A percentile compares a stretch with the other conserved stretches of the same genome.
Evolutionary conservation across 2,329 filamentous ascomycete species (phyloP).

Genomic region (Thelonectria olida): DNA sequence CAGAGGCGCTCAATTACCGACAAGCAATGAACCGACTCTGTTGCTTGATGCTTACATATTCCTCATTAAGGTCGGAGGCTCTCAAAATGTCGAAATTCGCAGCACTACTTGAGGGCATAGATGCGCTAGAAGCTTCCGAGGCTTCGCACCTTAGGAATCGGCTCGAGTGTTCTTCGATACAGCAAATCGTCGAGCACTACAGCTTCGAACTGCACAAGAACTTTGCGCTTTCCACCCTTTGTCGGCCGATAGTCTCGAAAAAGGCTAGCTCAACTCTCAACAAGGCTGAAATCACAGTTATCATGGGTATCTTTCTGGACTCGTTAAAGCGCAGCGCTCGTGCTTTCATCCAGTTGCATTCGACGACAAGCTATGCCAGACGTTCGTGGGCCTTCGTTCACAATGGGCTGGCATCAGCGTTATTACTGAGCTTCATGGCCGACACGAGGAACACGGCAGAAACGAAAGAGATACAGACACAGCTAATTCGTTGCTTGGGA

Average conservation of each 20-base stretch:
- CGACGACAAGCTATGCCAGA: conserved; percentile 22
- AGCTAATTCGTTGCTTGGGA: conserved; percentile 19
- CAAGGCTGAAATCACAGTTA: not conserved
- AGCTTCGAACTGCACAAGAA: conserved; percentile 21
- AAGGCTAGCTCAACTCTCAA: not conserved
- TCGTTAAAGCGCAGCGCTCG: conserved; percentile 17
- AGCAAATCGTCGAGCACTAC: conserved; percentile 24
- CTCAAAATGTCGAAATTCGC: not conserved
- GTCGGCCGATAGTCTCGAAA: conserved; percentile 21
- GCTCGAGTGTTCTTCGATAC: conserved; percentile 19
- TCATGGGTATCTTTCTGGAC: conserved; percentile 9
- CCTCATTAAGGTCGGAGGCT: not conserved
- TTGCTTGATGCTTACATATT: conserved; percentile 7
- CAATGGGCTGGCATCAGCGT: conserved; percentile 28
- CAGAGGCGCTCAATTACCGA: conserved; percentile 9
- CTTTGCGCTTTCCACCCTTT: conserved; percentile 25
- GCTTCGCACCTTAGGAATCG: not conserved
- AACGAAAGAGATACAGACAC: conserved; percentile 24
- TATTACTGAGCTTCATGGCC: conserved; percentile 27
- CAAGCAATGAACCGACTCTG: conserved; percentile 33
- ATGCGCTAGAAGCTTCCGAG: not conserved
- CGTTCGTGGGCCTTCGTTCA: conserved; percentile 33
- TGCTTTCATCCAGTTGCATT: conserved; percentile 26
- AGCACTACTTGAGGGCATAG: conserved; percentile 7
- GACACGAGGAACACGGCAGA: conserved; percentile 14